These are phyloP conservation scores for Sclerotinia spermophila DNA, from an alignment of 2,329 filamentous ascomycete genomes.

Conservation along the genomic window DNA sequence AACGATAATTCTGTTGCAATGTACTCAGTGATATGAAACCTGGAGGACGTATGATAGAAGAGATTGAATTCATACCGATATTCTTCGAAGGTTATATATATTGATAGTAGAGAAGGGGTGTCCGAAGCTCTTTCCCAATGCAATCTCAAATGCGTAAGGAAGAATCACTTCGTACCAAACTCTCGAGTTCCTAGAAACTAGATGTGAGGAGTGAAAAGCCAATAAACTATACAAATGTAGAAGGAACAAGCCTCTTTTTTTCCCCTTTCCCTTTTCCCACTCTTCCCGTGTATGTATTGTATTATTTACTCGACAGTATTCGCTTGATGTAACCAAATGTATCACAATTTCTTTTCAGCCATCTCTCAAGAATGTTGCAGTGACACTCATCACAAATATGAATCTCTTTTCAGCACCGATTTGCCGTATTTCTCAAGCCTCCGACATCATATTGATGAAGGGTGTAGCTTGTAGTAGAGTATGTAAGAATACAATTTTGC, in stretches of 20 bases:
- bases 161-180: constrained; percentile 2
- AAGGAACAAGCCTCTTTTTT: constrained; percentile 8
- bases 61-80: constrained; percentile 6
- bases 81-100: background rate
- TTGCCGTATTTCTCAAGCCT: constrained; percentile 11
- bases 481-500: background rate
- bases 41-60: background rate
- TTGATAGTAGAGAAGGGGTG: background rate
- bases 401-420: constrained; percentile 7
- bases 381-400: constrained; percentile 19
- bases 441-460: constrained; percentile 10
- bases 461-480: background rate
- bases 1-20: background rate
- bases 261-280: background rate
- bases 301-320: constrained; percentile 9
- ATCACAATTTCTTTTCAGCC: constrained; percentile 13
- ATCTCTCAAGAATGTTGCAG: constrained; percentile 16
- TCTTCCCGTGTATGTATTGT: background rate
- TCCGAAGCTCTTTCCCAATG: background rate
- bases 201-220: background rate
- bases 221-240: constrained; percentile 11
- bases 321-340: constrained; percentile 12
- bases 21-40: constrained; percentile 3
- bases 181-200: constrained; percentile 10
- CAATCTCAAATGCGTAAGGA: background rate